Evolutionary conservation across 169 alveolate genomes (phyloP).

Genomic region (Eimeria tenella): DNA sequence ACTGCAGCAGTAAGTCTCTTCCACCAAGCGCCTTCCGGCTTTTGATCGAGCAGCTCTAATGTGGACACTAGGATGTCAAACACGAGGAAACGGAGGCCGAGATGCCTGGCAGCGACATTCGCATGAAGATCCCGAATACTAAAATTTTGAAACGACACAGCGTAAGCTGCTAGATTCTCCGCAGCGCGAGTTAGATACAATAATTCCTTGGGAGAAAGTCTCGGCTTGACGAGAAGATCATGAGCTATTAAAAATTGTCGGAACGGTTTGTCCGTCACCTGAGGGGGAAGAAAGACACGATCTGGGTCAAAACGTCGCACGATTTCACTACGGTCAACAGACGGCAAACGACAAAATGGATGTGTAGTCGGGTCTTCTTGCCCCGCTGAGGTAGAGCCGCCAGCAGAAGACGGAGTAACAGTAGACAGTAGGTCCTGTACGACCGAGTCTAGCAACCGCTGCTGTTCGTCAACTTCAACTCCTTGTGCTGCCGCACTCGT

Average conservation of each 20-base stretch:
- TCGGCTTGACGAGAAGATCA: neutral
- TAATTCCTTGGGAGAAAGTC: neutral
- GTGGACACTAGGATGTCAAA: neutral
- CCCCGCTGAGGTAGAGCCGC: neutral
- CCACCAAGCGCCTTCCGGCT: neutral
- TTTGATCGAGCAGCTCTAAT: neutral
- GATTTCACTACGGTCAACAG: neutral
- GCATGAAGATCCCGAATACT: no score
- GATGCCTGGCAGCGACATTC: neutral
- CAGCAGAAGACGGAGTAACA: neutral
- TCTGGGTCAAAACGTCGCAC: neutral
- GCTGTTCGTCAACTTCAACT: no score
- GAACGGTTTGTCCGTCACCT: neutral
- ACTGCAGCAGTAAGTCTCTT: neutral
- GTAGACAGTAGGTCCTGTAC: neutral
- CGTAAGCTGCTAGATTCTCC: neutral
- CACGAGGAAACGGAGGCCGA: neutral
- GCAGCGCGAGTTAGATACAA: neutral
- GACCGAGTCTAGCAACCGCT: neutral
- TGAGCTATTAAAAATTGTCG: neutral
- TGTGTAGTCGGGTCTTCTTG: neutral
- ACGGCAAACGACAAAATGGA: neutral
- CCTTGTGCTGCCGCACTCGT: neutral
- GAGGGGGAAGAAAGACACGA: neutral
- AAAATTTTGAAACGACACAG: neutral